Percentiles rank a stretch among this genome's conserved stretches.
Conservation (phyloP, 1,139 yeast genomes). For the Spencermartinsiella ligniputridi region DNA sequence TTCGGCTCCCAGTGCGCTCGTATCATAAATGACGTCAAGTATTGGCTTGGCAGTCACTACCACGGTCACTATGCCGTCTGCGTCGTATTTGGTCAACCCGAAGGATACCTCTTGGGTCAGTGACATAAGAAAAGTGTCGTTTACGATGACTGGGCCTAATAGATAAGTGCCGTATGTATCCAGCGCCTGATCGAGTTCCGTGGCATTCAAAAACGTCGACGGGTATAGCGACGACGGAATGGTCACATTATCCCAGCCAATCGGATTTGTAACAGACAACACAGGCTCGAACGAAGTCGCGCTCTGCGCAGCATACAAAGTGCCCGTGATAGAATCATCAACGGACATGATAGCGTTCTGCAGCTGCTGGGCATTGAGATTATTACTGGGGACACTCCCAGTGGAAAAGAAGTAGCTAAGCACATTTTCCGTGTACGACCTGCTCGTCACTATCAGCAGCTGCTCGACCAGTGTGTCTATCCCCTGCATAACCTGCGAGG, state of each 20-base stretch:
- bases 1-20: slow-evolving; percentile 37
- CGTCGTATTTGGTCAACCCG: slow-evolving; percentile 21
- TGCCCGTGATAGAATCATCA: slow-evolving; percentile 25
- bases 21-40: slow-evolving; percentile 45
- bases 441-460: slow-evolving; percentile 30
- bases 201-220: slow-evolving; percentile 10
- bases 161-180: slow-evolving; percentile 16
- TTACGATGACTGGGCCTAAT: slow-evolving; percentile 21
- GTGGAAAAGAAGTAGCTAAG: slow-evolving; percentile 21
- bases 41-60: slow-evolving; percentile 56
- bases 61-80: slow-evolving; percentile 63
- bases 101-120: slow-evolving; percentile 20
- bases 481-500: slow-evolving; percentile 72
- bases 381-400: slow-evolving; percentile 22
- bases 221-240: slow-evolving; percentile 23
- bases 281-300: slow-evolving; percentile 4
- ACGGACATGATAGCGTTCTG: slow-evolving; percentile 23
- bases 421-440: slow-evolving; percentile 29
- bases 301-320: slow-evolving; percentile 21
- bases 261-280: slow-evolving; percentile 8
- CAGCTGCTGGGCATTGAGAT: slow-evolving; percentile 16
- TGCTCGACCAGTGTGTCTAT: slow-evolving; percentile 63
- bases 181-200: slow-evolving; percentile 12
- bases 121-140: slow-evolving; percentile 19
- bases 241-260: slow-evolving; percentile 6